Percentiles rank a stretch among this genome's conserved stretches.
These are phyloP conservation scores for Tetradesmus lagerheimii DNA, from an alignment of 139 green algal species.

Conservation along the genomic window DNA sequence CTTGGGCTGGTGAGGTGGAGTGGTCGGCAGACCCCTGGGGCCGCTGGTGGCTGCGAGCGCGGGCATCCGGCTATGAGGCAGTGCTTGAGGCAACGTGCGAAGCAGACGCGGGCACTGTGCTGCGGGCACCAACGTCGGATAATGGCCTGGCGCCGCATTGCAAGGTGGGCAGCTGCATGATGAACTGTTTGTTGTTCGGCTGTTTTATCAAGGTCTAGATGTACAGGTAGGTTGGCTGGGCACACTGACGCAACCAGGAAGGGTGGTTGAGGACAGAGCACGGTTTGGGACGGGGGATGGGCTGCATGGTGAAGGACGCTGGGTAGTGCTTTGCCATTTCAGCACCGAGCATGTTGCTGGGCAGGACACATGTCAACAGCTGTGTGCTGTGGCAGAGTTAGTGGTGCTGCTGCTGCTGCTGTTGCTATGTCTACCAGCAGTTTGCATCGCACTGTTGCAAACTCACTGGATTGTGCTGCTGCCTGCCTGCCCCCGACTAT, in stretches of 20 bases:
- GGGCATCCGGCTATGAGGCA: conserved; percentile 78
- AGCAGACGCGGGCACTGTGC: conserved; percentile 48
- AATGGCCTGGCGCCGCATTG: conserved; percentile 29
- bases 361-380: no score
- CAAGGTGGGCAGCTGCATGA: neutral
- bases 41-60: conserved; percentile 72
- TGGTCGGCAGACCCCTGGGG: conserved; percentile 95
- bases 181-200: neutral
- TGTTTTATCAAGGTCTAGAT: no score
- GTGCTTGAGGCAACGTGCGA: conserved; percentile 79
- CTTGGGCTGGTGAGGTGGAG: conserved; percentile 81
- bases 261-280: no score
- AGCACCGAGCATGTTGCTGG: no score
- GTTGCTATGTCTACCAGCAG: no score
- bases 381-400: no score
- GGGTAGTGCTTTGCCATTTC: no score
- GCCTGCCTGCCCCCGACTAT: conserved; percentile 80
- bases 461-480: conserved; percentile 69
- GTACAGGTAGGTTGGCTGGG: no score
- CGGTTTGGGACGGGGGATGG: no score
- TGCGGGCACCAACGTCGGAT: conserved; percentile 35
- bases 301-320: no score
- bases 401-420: no score
- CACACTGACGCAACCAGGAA: no score
- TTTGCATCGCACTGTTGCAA: neutral